Percentiles rank a stretch among this genome's conserved stretches.
These are phyloP conservation scores for Botrytis cinerea DNA, from an alignment of 2,329 filamentous ascomycete genomes.

Conservation along the genomic window DNA sequence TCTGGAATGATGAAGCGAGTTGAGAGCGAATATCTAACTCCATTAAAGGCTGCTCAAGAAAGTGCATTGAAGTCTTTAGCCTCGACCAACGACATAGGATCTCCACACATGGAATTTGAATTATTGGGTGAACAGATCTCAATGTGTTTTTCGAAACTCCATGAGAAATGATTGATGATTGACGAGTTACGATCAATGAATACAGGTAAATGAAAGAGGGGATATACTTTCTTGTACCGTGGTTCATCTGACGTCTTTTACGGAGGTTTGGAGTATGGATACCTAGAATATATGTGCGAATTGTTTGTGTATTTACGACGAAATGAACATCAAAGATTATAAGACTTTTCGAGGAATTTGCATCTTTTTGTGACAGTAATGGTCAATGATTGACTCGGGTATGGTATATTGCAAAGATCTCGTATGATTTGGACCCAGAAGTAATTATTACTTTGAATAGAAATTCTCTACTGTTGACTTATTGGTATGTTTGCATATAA, in stretches of 20 bases:
- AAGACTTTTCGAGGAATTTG: neutral
- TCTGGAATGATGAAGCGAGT: conserved; percentile 58
- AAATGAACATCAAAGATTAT: neutral
- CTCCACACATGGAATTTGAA: conserved; percentile 31
- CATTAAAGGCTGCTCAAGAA: conserved; percentile 50
- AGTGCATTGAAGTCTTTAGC: conserved; percentile 29
- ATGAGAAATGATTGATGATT: conserved; percentile 27
- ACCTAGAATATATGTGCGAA: conserved; percentile 2
- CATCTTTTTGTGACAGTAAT: neutral
- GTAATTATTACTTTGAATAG: neutral
- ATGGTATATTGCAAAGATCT: neutral
- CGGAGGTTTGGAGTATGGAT: conserved; percentile 8
- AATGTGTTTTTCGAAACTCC: conserved; percentile 28
- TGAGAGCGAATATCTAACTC: conserved; percentile 59
- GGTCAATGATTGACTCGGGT: neutral
- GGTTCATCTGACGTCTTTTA: neutral
- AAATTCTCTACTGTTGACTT: neutral
- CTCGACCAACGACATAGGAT: conserved; percentile 1
- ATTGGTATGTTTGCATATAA: neutral
- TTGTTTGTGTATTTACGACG: neutral
- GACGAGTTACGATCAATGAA: conserved; percentile 8
- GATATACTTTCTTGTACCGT: neutral
- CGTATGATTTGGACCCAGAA: neutral
- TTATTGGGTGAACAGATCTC: conserved; percentile 37
- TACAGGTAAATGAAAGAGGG: neutral